A percentile compares a stretch with the other conserved stretches of the same genome.
These are phyloP conservation scores for Taiozyma sp. DNA, from an alignment of 1,139 yeast species.

Conservation along the genomic window DNA sequence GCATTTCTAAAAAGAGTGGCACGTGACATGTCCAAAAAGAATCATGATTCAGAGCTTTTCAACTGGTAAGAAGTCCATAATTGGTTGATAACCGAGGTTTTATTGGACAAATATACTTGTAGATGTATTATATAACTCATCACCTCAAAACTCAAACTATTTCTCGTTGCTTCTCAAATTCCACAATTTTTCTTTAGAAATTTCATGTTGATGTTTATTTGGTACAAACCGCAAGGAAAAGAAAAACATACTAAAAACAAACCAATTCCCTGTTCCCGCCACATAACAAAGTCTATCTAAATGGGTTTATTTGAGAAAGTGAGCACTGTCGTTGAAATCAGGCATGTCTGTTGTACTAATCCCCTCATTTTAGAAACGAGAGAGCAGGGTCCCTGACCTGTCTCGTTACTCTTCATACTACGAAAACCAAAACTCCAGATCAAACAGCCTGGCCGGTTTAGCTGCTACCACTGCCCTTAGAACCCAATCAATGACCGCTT, in stretches of 20 bases:
- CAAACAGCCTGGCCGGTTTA: constrained; percentile 4
- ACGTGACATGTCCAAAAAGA: too few relatives aligned
- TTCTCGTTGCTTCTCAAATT: neutral
- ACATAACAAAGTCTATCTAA: neutral
- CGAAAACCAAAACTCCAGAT: constrained; percentile 1
- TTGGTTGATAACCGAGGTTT: too few relatives aligned
- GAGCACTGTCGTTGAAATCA: neutral
- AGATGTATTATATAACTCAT: too few relatives aligned
- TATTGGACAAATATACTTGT: too few relatives aligned
- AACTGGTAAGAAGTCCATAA: too few relatives aligned
- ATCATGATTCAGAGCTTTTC: too few relatives aligned
- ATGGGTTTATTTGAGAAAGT: neutral
- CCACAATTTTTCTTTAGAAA: neutral
- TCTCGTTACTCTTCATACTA: constrained; percentile 10
- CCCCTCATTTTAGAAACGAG: constrained; percentile 1
- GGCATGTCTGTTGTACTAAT: neutral
- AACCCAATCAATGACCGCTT: constrained; percentile 5
- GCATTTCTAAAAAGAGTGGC: too few relatives aligned
- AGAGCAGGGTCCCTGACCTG: constrained; percentile 11
- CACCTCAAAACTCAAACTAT: too few relatives aligned
- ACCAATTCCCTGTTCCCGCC: neutral
- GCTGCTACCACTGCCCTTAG: constrained; percentile 15
- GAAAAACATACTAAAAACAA: neutral
- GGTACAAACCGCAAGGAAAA: neutral
- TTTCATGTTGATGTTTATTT: neutral